Percentiles rank a stretch among this genome's conserved stretches.
Evolutionary conservation across 2,329 filamentous ascomycete species (phyloP).

Genomic region (Fusarium humuli): DNA sequence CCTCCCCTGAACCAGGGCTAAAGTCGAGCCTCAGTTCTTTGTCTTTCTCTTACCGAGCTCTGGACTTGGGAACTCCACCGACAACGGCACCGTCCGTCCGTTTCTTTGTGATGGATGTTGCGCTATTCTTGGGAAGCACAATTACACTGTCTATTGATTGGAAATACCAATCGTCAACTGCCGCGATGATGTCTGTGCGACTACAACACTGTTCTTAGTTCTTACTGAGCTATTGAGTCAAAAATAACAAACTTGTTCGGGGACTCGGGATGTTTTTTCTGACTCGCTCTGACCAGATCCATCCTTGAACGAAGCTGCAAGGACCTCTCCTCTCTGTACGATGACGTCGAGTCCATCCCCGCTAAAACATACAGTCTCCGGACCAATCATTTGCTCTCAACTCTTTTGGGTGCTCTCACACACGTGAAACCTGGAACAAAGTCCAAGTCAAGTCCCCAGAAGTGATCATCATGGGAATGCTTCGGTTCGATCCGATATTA

Average conservation of each 20-base stretch:
- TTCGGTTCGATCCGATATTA: conserved; percentile 36
- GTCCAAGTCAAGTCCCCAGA: conserved; percentile 26
- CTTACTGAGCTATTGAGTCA: background rate
- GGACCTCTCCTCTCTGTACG: conserved; percentile 38
- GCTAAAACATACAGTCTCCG: conserved; percentile 2
- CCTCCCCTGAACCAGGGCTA: conserved; percentile 25
- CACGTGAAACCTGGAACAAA: conserved; percentile 16
- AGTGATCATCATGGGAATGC: conserved; percentile 38
- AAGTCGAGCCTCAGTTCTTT: conserved; percentile 36
- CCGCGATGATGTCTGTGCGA: conserved; percentile 3
- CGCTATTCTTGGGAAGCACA: background rate
- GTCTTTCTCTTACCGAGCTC: conserved; percentile 21
- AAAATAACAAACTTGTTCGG: conserved; percentile 8
- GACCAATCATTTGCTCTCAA: conserved; percentile 23
- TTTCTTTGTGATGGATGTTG: background rate
- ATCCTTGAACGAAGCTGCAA: conserved; percentile 34
- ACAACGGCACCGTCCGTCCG: conserved; percentile 1
- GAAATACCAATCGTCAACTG: conserved; percentile 5
- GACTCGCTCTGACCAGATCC: background rate
- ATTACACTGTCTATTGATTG: background rate
- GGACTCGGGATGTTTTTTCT: conserved; percentile 1
- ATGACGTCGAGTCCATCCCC: conserved; percentile 43
- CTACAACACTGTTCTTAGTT: background rate
- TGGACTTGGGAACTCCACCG: background rate
- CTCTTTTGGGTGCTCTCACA: conserved; percentile 7